Evolutionary conservation across 2,329 filamentous ascomycete genomes (phyloP), one percentile per base, ranked within the genome.

Genomic region (Phialophora chinensis): DNA sequence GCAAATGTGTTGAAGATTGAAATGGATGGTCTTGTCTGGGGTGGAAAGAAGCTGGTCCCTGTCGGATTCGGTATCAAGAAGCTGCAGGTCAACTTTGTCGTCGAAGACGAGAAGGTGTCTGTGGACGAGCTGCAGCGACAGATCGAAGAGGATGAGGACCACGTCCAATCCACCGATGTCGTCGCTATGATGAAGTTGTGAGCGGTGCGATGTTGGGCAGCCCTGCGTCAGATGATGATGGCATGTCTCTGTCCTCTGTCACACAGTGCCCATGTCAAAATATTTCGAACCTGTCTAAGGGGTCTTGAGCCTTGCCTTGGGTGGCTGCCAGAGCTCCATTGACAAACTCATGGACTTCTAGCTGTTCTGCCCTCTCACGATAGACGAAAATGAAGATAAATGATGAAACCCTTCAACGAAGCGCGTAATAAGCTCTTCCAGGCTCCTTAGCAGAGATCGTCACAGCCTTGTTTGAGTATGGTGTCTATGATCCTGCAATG

Each of bases 21-120:
- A 83, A 88, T 91, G 86, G 94, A 98, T 58, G 95, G 95, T 84
- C 91, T 99, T 70, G 89, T 96, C 72, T 99, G 95, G 95, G 94
- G 94, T 88, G 88, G 86, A 72, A 93, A 91, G 80, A 91, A 95
- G 86, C 85, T 97, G 72, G 90, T 96, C 60, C 81, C 93, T 73
- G 90, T 99, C 76, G 94, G 93, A 77, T 99, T 92, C 87, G 95
- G 95, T 86, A 96, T 99, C 86, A 95, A 91, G 87, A 98, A 98
- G 88, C 89, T 99, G 72, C 94, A 98, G 88, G 96, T 99, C 86
- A 98, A 92, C 90, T 83, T 98, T 74, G 93, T 98, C 75, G 85
- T 98, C 72, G 95, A 98, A 86, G 95, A 99, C 80, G 94, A 98
- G 73, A 97, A 97, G 88, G 81, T 99, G 78, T 93, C 91, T 73